Evolutionary conservation across 352 stramenopile species (phyloP).

Genomic region (Phytophthora melonis): DNA sequence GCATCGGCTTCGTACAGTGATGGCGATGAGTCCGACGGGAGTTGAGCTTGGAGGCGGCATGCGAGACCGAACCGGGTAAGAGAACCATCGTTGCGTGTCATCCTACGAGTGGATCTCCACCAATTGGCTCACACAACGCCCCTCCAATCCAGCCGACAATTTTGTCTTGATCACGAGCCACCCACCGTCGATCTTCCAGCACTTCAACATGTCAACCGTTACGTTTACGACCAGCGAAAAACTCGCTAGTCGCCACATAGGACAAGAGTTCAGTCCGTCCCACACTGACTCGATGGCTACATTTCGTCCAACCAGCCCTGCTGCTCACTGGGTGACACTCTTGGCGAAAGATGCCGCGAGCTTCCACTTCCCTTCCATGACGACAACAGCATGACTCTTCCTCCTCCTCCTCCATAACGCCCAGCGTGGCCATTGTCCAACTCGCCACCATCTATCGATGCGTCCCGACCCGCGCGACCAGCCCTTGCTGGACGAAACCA

Average conservation of each 20-base stretch:
- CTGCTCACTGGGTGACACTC: conserved; percentile 22
- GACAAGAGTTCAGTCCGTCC: background rate
- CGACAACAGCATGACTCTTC: background rate
- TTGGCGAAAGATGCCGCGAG: conserved; percentile 24
- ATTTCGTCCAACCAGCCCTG: conserved; percentile 8
- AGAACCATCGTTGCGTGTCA: too few relatives aligned
- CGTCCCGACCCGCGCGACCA: conserved; percentile 13
- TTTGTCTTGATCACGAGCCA: conserved; percentile 23
- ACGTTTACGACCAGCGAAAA: conserved; percentile 17
- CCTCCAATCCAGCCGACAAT: background rate
- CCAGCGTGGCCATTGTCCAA: conserved; percentile 18
- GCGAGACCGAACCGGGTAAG: too few relatives aligned
- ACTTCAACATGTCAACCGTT: background rate
- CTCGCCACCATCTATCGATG: conserved; percentile 21
- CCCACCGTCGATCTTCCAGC: conserved; percentile 1
- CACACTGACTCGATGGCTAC: conserved; percentile 36
- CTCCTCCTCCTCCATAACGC: background rate
- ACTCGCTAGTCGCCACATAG: background rate
- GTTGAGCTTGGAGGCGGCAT: too few relatives aligned
- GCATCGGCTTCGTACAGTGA: background rate
- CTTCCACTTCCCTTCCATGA: conserved; percentile 26
- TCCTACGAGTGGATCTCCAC: too few relatives aligned
- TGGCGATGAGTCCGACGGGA: too few relatives aligned
- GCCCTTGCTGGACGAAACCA: conserved; percentile 34
- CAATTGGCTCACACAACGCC: too few relatives aligned